Evolutionary conservation across 2,329 filamentous ascomycete genomes (phyloP).

Genomic region (Ascochyta rabiei): DNA sequence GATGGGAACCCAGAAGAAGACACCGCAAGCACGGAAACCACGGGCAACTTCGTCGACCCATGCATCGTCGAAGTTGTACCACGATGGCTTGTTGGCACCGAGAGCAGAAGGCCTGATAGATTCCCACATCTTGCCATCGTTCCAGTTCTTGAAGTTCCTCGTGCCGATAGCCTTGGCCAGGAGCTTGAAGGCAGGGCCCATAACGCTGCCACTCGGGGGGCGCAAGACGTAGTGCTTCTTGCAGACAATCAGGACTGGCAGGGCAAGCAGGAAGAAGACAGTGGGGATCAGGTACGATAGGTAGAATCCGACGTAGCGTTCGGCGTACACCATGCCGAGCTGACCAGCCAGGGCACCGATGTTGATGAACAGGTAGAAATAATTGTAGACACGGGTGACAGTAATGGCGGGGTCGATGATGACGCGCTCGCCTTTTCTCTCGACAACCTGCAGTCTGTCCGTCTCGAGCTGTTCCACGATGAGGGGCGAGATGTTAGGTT

Average conservation of each 20-base stretch:
- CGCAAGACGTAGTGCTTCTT: conserved; percentile 65
- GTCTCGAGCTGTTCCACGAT: conserved; percentile 68
- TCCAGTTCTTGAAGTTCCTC: conserved; percentile 60
- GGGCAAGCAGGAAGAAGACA: conserved; percentile 64
- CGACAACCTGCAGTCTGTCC: conserved; percentile 57
- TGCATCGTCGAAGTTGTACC: conserved; percentile 81
- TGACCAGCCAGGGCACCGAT: conserved; percentile 46
- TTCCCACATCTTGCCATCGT: conserved; percentile 67
- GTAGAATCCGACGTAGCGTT: conserved; percentile 70
- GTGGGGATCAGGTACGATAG: conserved; percentile 73
- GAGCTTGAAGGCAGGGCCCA: conserved; percentile 68
- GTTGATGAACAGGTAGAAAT: conserved; percentile 49
- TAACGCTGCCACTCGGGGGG: conserved; percentile 71
- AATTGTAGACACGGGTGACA: conserved; percentile 71
- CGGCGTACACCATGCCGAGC: conserved; percentile 48
- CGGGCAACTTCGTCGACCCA: conserved; percentile 82
- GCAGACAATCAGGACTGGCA: conserved; percentile 64
- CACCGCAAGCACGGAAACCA: conserved; percentile 54
- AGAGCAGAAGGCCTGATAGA: conserved; percentile 68
- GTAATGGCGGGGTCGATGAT: conserved; percentile 71
- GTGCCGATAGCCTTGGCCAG: conserved; percentile 58
- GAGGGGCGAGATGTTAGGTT: conserved; percentile 66
- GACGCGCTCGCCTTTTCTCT: conserved; percentile 60
- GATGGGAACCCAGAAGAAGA: conserved; percentile 65
- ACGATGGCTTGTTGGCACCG: conserved; percentile 61